Conservation (phyloP, 2,329 filamentous ascomycete species). For the Trichophyton mentagrophytes region DNA sequence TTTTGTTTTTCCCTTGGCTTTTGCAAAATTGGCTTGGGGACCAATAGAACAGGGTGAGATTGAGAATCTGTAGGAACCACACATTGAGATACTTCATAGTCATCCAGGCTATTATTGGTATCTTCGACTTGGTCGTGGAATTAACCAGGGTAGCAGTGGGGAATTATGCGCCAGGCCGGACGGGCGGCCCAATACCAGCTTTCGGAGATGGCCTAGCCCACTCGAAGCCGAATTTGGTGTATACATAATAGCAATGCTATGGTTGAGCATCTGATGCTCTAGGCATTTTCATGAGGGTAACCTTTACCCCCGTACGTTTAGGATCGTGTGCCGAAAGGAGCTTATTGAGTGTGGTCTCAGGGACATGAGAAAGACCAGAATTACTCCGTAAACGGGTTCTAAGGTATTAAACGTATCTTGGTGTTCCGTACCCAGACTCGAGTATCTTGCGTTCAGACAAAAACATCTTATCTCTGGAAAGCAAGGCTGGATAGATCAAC, state of each 20-base stretch:
- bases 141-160: neutral
- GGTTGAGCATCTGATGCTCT: neutral
- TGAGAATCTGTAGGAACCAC: neutral
- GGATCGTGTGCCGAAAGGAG: neutral
- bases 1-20: neutral
- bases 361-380: neutral
- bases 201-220: constrained; percentile 9
- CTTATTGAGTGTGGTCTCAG: neutral
- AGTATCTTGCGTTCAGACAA: neutral
- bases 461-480: neutral
- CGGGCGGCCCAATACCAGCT: constrained; percentile 2
- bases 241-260: neutral
- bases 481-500: neutral
- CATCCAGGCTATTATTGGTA: constrained; percentile 1
- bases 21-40: neutral
- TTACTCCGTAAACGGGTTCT: constrained; percentile 1
- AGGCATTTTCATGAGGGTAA: neutral
- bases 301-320: neutral
- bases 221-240: neutral
- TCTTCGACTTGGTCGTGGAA: constrained; percentile 2
- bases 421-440: neutral
- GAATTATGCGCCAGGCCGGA: constrained; percentile 3
- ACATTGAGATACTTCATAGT: neutral
- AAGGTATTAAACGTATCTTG: neutral
- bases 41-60: neutral